Evolutionary conservation across 805 yeast genomes (phyloP).

Genomic region (Soucietia sequanensis): DNA sequence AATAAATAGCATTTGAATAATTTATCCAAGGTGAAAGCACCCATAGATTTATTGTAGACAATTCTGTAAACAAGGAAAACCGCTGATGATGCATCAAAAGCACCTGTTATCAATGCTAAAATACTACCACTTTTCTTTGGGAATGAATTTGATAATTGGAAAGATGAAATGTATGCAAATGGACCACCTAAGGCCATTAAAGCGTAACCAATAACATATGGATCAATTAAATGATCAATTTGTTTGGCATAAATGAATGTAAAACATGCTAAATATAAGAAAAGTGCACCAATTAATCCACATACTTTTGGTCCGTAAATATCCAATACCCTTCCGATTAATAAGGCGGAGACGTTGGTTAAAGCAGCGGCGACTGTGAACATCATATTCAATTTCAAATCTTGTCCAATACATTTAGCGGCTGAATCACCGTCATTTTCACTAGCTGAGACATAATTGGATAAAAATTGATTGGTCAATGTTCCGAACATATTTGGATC

Average conservation of each 20-base stretch:
- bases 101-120: conserved; percentile 71
- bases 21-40: conserved; percentile 36
- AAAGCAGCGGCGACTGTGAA: conserved; percentile 57
- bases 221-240: conserved; percentile 37
- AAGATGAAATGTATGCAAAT: conserved; percentile 53
- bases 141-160: conserved; percentile 57
- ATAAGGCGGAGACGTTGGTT: conserved; percentile 53
- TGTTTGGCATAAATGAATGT: conserved; percentile 43
- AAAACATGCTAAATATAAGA: conserved; percentile 45
- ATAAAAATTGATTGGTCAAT: conserved; percentile 10
- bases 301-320: conserved; percentile 52
- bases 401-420: conserved; percentile 52
- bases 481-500: conserved; percentile 9
- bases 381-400: conserved; percentile 55
- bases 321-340: conserved; percentile 51
- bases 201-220: conserved; percentile 51
- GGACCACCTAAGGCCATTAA: conserved; percentile 60
- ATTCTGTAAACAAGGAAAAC: conserved; percentile 57
- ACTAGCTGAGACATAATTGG: conserved; percentile 1
- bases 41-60: conserved; percentile 31
- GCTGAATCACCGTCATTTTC: conserved; percentile 19
- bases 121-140: conserved; percentile 53
- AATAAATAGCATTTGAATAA: conserved; percentile 48
- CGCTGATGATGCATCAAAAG: conserved; percentile 91
- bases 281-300: conserved; percentile 51